Evolutionary conservation across 2,329 filamentous ascomycete species (phyloP), one percentile per base, ranked within the genome.

Genomic region (Colletotrichum scovillei): DNA sequence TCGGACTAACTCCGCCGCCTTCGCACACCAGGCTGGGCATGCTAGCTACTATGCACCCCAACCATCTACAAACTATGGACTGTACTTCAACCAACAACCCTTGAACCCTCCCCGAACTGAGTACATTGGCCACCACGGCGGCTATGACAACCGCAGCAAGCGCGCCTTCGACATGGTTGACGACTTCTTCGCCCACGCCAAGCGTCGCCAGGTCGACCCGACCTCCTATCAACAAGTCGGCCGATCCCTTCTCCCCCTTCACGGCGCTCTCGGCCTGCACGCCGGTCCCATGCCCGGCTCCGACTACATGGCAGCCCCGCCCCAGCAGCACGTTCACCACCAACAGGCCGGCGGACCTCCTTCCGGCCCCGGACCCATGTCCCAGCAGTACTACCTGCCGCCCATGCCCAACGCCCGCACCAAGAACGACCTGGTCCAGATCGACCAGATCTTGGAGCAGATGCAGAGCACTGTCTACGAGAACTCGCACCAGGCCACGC

Each of bases 401-500:
- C 92, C 95, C 11, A 95, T 97, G 87, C 92, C 92, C 60, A 97
- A 95, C 78, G 89, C 97, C 69, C 92, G 96, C 80, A 98, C 95
- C 62, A 98, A 98, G 89, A 95, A 92, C 81, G 97, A 99, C 81
- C 88, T 99, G 56, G 87, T 97, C 81, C 95, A 97, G 81, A 95
- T 98, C 79, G 97, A 98, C 82, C 93, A 95, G 80, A 94, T 98
- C 82, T 90, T 99, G 68, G 95, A 98, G 84, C 95, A 98, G 84
- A 96, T 98, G 88, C 95, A 98, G 84, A 92, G 93, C 76, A 98
- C 96, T 58, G 95, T 98, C 62, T 98, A 98, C 81, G 97, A 98
- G 85, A 97, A 93, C 82, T 92, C 95, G 68, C 94, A 92, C 78
- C 92, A 95, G 63, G 92, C 95, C 38, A 94, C 94, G 2, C 92